These are phyloP conservation scores for Mytilinidion resinicola DNA, from an alignment of 495 filamentous ascomycete species.

Conservation along the genomic window DNA sequence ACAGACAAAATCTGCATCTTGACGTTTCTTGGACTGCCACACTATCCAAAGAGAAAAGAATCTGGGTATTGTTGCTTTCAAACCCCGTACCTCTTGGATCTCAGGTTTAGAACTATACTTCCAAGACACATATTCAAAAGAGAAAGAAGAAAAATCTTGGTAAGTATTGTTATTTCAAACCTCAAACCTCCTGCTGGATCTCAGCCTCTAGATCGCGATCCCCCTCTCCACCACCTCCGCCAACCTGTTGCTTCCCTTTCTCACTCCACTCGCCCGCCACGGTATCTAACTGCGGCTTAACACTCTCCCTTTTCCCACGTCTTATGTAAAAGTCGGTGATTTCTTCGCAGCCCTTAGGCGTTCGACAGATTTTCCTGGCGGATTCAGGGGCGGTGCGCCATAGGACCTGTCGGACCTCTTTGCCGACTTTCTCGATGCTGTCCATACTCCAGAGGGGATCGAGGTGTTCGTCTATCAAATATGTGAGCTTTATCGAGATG, in stretches of 20 bases:
- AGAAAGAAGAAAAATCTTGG: no score
- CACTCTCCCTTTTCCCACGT: slow-evolving; percentile 4
- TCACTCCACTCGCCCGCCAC: slow-evolving; percentile 21
- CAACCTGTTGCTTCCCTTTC: slow-evolving; percentile 13
- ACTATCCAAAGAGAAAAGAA: no score
- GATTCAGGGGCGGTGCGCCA: slow-evolving; percentile 63
- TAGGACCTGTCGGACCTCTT: slow-evolving; percentile 72
- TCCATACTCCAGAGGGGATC: slow-evolving; percentile 98
- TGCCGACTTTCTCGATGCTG: slow-evolving; percentile 72
- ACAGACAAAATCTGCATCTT: no score
- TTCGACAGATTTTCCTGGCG: slow-evolving; percentile 51
- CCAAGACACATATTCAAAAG: no score
- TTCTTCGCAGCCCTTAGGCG: slow-evolving; percentile 58
- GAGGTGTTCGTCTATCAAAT: slow-evolving; percentile 63
- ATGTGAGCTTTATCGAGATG: no score
- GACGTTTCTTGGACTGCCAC: no score
- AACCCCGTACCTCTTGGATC: no score
- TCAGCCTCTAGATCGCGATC: no score
- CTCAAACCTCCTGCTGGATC: no score
- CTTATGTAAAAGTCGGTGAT: slow-evolving; percentile 19
- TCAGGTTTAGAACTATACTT: no score
- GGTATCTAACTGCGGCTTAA: slow-evolving; percentile 13
- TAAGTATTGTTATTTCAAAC: no score
- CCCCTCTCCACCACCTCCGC: slow-evolving; percentile 13
- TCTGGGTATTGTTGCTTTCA: no score